phyloP scores from a whole-genome alignment of 176 grass and related monocot genomes.

The Phoenix dactylifera region DNA sequence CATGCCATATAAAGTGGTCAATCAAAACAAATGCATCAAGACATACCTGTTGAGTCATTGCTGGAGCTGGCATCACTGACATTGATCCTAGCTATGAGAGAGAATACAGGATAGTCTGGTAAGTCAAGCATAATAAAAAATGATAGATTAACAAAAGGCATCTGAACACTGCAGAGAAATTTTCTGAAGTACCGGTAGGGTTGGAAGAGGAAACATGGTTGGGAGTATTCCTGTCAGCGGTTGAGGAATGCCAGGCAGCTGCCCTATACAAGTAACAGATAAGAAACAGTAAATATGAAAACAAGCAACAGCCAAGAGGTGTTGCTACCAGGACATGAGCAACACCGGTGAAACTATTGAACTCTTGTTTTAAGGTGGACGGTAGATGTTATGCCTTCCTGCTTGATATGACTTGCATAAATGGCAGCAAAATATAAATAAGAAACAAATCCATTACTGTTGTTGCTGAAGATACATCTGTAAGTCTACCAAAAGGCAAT shows the following conservation, averaged over 20 bases:
- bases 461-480: conserved; percentile 15
- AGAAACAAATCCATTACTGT: conserved; percentile 16
- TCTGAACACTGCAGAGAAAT: not conserved
- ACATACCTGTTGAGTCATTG: conserved; percentile 20
- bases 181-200: conserved; percentile 6
- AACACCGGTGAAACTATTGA: not conserved
- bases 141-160: not conserved
- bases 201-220: conserved; percentile 14
- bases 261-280: conserved; percentile 13
- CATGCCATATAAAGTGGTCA: not conserved
- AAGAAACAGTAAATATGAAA: not conserved
- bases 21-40: conserved; percentile 2
- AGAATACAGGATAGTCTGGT: not conserved
- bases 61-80: conserved; percentile 18
- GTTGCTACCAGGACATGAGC: conserved; percentile 1
- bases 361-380: not conserved
- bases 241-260: conserved; percentile 14
- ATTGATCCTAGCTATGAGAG: conserved; percentile 7
- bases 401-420: conserved; percentile 13
- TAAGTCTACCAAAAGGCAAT: conserved; percentile 21
- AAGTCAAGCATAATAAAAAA: not conserved
- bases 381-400: not conserved
- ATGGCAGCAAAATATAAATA: not conserved
- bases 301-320: not conserved
- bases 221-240: conserved; percentile 10